Evolutionary conservation across 805 yeast genomes (phyloP), one percentile per base, ranked within the genome.

Genomic region (Metschnikowia bowlesiae): DNA sequence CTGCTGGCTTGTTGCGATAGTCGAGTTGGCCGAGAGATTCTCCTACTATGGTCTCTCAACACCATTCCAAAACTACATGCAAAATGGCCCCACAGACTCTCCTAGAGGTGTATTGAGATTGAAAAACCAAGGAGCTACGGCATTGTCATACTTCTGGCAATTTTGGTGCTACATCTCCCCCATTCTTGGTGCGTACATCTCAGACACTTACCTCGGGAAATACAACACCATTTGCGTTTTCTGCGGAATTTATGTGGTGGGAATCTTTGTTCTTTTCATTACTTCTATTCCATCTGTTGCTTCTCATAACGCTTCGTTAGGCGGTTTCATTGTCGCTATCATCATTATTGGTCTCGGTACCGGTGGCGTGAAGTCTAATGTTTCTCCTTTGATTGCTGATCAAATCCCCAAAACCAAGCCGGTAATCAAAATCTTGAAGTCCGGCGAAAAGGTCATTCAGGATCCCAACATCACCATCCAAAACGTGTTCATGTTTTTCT

Each of bases 361-460:
- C 31, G 94, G 94, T 62, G 85, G 89, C 58, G 86, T 87, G 63
- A 87, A 87, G 65, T 75, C 90, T 36, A 85, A 86, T 60, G 81
- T 87, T 28, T 81, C 89, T 8, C 85, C 87, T 28, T 73, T 87
- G 62, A 81, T 87, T 62, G 91, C 89, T 41, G 87, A 61, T 47
- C 65, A 64, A 47, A 60, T 72, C 52, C 74, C 75, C 52, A 69
- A 67, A 48, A 66, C 66, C 37, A 62, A 62, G 52, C 75, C 77
- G 18, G 47, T 59, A 34, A 65, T 72, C 48, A 70, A 62, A 55
- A 65, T 65, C 9, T 65, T 69, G 57, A 67, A 68, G 54, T 53
- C 65, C 8, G 55, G 53, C 9, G 53, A 51, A 18, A 46, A 43
- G 34, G 57, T 55, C 11, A 37, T 55, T 8, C 51, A 51, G 41